phyloP scores from a whole-genome alignment of 78 protist genomes.

The Anaeramoeba flamelloides region DNA sequence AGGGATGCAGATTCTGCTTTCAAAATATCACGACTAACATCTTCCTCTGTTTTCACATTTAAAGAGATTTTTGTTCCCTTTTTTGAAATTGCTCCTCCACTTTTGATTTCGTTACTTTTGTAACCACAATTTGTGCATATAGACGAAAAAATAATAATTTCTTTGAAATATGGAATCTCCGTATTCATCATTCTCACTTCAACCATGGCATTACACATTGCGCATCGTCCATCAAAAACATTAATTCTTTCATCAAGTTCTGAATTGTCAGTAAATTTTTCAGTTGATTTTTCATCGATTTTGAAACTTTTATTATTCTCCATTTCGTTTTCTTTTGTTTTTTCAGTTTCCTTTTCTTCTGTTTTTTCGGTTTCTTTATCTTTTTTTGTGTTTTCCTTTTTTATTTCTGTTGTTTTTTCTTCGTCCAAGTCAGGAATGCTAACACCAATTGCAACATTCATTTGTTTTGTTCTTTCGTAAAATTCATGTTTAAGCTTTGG shows the following conservation, averaged over 20 bases:
- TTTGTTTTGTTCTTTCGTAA: neutral
- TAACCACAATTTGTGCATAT: slow-evolving; percentile 67
- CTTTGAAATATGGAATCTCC: slow-evolving; percentile 72
- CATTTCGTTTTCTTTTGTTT: neutral
- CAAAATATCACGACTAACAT: slow-evolving; percentile 49
- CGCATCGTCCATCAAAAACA: neutral
- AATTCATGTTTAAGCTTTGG: neutral
- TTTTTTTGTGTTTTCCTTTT: neutral
- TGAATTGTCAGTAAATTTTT: neutral
- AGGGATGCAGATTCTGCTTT: slow-evolving; percentile 51
- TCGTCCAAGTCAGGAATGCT: neutral
- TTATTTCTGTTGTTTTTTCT: neutral
- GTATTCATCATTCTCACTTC: neutral
- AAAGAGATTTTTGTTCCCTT: slow-evolving; percentile 36
- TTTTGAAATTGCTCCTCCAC: slow-evolving; percentile 57
- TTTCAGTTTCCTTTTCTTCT: neutral
- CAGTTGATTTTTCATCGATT: neutral
- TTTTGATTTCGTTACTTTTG: slow-evolving; percentile 45
- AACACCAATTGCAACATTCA: neutral
- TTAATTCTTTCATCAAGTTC: neutral
- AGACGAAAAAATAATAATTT: slow-evolving; percentile 52
- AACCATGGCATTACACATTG: neutral
- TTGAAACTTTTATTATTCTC: neutral
- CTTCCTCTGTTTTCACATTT: slow-evolving; percentile 34
- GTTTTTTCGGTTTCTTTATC: neutral